Base-by-base conservation (phyloP, 176 grass and related monocot species). In the Microstegium vimineum region DNA sequence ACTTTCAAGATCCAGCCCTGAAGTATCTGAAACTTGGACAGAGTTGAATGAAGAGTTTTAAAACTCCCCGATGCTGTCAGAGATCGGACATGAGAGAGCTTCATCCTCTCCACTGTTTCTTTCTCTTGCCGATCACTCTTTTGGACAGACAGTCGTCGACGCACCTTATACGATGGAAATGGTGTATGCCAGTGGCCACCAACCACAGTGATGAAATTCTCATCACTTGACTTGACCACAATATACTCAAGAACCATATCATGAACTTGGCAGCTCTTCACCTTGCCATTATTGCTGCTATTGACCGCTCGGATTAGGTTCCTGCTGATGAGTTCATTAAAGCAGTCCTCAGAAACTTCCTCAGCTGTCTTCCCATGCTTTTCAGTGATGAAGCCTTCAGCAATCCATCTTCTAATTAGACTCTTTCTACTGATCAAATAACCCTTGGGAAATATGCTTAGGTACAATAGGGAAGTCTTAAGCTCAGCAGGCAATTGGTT, bases 171-270 rank as follows among this genome's bases (percentile, higher is more conserved):
- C 9, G 9, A 38, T 37, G 69, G 77, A 28, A 81, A 26, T 6
- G 77, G 69, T 3, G 85, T 81, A 18, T 75, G 49, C 74, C 74
- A 81, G 14, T 81, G 85, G 0, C 77, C 85, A 22, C 85, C 85
- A 9, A 81, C 36, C 0, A 87, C 26, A 0, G 77, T 27, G 11
- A 87, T 66, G 62, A 87, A 87, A 69, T 87, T 87, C 27, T 87
- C 85, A 0, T 69, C 25, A 4, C 16, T 86, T 74, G 84, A 81
- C 15, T 75, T 81, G 46, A 14, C 45, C 0, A 87, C 25, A 36
- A 87, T 87, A 31, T 75, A 36, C 28, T 87, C 45, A 7, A 87
- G 85, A 4, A 87, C 72, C 85, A 87, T 81, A 10, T 81, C 85
- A 69, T 87, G 85, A 20, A 87, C 31, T 32, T 74, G 35, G 9